Percentiles rank a stretch among this genome's conserved stretches.
phyloP scores from a whole-genome alignment of 225 moss, liverwort and hornwort species.

The Straminergon stramineum region DNA sequence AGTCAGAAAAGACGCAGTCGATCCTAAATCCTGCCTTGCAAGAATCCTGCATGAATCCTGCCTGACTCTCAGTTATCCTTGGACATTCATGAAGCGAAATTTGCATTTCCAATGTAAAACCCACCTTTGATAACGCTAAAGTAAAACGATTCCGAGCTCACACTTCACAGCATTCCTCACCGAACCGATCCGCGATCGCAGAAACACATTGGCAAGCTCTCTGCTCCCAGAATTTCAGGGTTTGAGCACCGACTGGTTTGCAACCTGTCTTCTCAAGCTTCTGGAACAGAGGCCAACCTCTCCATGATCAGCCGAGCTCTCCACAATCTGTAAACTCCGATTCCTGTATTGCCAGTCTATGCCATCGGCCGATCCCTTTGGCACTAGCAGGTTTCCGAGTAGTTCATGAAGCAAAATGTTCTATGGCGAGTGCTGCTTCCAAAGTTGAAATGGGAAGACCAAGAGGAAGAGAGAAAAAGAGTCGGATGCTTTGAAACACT shows the following conservation, averaged over 20 bases:
- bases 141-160: background rate
- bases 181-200: background rate
- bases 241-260: background rate
- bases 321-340: background rate
- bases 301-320: background rate
- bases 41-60: background rate
- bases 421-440: too few species aligned
- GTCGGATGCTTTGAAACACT: background rate
- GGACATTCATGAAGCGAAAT: background rate
- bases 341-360: background rate
- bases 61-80: background rate
- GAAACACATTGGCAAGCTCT: background rate
- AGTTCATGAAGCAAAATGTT: background rate
- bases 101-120: background rate
- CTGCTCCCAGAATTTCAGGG: background rate
- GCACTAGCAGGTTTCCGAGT: too few species aligned
- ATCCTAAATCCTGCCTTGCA: background rate
- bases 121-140: too few species aligned
- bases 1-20: background rate
- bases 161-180: background rate
- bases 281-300: background rate
- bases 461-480: too few species aligned
- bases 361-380: background rate
- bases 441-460: background rate
- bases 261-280: background rate